These are phyloP conservation scores for Plenodomus lindquistii DNA, from an alignment of 2,329 filamentous ascomycete species.

Conservation along the genomic window DNA sequence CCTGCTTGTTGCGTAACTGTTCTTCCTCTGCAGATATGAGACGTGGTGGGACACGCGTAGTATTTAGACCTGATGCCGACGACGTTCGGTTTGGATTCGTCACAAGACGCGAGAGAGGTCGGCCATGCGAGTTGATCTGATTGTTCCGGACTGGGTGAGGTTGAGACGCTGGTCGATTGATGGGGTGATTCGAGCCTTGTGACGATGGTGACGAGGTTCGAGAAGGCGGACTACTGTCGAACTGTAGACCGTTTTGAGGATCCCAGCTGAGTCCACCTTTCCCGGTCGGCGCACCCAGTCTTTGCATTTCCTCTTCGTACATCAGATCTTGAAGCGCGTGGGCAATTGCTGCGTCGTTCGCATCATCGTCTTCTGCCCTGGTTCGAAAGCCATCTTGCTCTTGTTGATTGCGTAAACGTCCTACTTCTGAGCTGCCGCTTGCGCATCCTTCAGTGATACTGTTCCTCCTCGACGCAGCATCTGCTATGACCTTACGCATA, in stretches of 20 bases:
- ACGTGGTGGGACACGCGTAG: constrained; percentile 21
- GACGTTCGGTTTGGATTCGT: constrained; percentile 18
- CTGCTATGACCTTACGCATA: constrained; percentile 72
- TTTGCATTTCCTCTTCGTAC: constrained; percentile 70
- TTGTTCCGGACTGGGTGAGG: constrained; percentile 10
- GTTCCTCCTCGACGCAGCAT: constrained; percentile 68
- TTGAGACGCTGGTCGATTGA: constrained; percentile 13
- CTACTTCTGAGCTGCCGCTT: constrained; percentile 67
- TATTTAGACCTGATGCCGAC: constrained; percentile 10
- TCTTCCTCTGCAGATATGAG: constrained; percentile 36
- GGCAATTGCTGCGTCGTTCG: constrained; percentile 84
- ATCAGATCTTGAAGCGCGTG: constrained; percentile 85
- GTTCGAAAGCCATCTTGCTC: constrained; percentile 75
- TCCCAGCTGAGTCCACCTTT: constrained; percentile 44
- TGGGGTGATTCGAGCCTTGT: constrained; percentile 42
- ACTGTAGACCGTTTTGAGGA: constrained; percentile 40
- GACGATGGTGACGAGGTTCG: constrained; percentile 53
- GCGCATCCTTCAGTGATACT: constrained; percentile 75
- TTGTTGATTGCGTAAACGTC: constrained; percentile 69
- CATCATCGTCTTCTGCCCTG: constrained; percentile 83
- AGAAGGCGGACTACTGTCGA: constrained; percentile 50
- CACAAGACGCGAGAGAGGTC: constrained; percentile 42
- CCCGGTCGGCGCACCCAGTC: constrained; percentile 44
- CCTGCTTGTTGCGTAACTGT: constrained; percentile 24
- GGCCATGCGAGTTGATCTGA: constrained; percentile 24